Evolutionary conservation across 2,329 filamentous ascomycete species (phyloP).

Genomic region (Cercospora sojina): DNA sequence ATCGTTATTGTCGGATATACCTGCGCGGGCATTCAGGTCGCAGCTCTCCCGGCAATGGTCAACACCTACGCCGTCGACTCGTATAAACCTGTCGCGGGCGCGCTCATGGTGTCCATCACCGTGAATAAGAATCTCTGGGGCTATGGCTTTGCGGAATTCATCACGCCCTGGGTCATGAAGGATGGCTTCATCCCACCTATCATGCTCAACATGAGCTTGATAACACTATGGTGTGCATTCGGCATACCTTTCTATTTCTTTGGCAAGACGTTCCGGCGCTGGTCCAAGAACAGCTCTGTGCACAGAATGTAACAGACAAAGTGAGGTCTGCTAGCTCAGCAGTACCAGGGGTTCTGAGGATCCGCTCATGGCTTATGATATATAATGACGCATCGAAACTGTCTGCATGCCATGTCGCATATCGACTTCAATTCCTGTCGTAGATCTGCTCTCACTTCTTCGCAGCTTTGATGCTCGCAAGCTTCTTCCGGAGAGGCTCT

Average conservation of each 20-base stretch:
- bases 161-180: conserved; percentile 49
- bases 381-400: neutral
- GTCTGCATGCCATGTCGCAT: neutral
- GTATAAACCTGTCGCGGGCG: conserved; percentile 63
- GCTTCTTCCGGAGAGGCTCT: conserved; percentile 45
- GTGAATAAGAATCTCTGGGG: conserved; percentile 66
- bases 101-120: conserved; percentile 60
- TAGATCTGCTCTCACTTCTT: neutral
- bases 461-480: conserved; percentile 38
- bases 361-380: neutral
- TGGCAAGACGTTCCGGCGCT: conserved; percentile 59
- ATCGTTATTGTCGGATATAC: conserved; percentile 60
- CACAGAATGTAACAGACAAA: conserved; percentile 47
- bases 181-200: conserved; percentile 57
- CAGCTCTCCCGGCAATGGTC: conserved; percentile 59
- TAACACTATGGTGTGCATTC: conserved; percentile 55
- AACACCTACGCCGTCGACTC: conserved; percentile 62
- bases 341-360: neutral
- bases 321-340: neutral
- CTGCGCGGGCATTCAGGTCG: conserved; percentile 58
- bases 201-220: conserved; percentile 59
- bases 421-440: neutral
- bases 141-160: conserved; percentile 53
- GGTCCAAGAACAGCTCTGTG: conserved; percentile 56
- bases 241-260: conserved; percentile 58